Conservation (phyloP, 805 yeast species). For the Ogataea nonfermentans region DNA sequence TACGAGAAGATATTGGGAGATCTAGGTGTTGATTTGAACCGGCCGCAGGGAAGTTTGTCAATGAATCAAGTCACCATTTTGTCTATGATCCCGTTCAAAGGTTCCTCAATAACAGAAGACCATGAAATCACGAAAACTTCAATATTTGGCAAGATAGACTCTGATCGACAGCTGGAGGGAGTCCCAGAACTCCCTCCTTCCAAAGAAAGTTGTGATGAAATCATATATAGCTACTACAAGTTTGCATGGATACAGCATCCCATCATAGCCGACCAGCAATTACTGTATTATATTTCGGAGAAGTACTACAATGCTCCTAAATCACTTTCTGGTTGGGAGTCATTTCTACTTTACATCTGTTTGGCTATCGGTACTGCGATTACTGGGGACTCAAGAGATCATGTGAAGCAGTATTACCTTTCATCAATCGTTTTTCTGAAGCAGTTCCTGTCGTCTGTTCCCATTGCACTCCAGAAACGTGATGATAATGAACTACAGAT, state of each 20-base stretch:
- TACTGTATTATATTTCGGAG: slow-evolving; percentile 5
- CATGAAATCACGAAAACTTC: slow-evolving; percentile 17
- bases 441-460: slow-evolving; percentile 13
- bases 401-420: slow-evolving; percentile 11
- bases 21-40: slow-evolving; percentile 2
- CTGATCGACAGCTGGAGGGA: slow-evolving; percentile 1
- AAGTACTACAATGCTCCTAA: slow-evolving; percentile 4
- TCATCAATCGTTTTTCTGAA: slow-evolving; percentile 15
- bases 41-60: background rate
- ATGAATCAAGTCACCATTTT: slow-evolving; percentile 18
- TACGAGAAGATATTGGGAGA: slow-evolving; percentile 6
- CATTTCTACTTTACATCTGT: slow-evolving; percentile 12
- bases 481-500: slow-evolving; percentile 20
- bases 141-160: slow-evolving; percentile 17
- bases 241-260: slow-evolving; percentile 26
- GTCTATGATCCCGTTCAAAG: slow-evolving; percentile 19
- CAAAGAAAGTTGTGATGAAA: slow-evolving; percentile 7
- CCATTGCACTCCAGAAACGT: slow-evolving; percentile 3
- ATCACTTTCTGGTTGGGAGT: slow-evolving; percentile 11
- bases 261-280: slow-evolving; percentile 11
- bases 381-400: slow-evolving; percentile 17
- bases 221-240: slow-evolving; percentile 16
- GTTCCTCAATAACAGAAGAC: slow-evolving; percentile 2
- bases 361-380: slow-evolving; percentile 22
- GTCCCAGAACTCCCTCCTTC: slow-evolving; percentile 8